Evolutionary conservation across 2,329 filamentous ascomycete genomes (phyloP).

Genomic region (Apiospora rasikravindrae): DNA sequence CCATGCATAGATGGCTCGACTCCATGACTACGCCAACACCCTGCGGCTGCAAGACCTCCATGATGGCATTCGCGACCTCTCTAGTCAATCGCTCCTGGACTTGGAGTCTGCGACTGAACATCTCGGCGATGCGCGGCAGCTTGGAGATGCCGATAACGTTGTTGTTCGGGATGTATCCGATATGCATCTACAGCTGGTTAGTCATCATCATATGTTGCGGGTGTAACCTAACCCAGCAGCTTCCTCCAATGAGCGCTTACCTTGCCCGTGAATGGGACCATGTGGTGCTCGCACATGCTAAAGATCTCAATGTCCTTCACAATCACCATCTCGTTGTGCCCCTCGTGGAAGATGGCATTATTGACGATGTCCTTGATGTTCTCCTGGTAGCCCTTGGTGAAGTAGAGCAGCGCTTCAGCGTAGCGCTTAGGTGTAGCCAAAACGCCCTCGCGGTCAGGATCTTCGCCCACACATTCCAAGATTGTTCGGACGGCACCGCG

Average conservation of each 20-base stretch:
- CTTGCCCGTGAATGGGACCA: conserved; percentile 96
- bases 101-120: conserved; percentile 92
- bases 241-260: conserved; percentile 49
- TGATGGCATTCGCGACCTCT: conserved; percentile 92
- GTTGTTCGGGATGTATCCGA: conserved; percentile 92
- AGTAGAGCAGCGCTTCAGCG: conserved; percentile 92
- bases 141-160: conserved; percentile 94
- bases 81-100: conserved; percentile 97
- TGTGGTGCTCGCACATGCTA: conserved; percentile 93
- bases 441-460: conserved; percentile 68
- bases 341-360: conserved; percentile 91
- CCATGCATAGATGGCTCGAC: conserved; percentile 96
- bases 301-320: conserved; percentile 97
- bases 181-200: conserved; percentile 77
- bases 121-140: conserved; percentile 91
- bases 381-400: conserved; percentile 96
- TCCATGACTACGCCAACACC: conserved; percentile 98
- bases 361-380: conserved; percentile 93
- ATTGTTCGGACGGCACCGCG: conserved; percentile 68
- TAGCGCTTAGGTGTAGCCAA: conserved; percentile 81
- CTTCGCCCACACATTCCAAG: conserved; percentile 72
- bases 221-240: background rate
- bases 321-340: conserved; percentile 96
- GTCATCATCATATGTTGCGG: conserved; percentile 5
- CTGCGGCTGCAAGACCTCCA: conserved; percentile 90